Evolutionary conservation across 345 rosid genomes (phyloP).

Genomic region (Sonneratia alba): DNA sequence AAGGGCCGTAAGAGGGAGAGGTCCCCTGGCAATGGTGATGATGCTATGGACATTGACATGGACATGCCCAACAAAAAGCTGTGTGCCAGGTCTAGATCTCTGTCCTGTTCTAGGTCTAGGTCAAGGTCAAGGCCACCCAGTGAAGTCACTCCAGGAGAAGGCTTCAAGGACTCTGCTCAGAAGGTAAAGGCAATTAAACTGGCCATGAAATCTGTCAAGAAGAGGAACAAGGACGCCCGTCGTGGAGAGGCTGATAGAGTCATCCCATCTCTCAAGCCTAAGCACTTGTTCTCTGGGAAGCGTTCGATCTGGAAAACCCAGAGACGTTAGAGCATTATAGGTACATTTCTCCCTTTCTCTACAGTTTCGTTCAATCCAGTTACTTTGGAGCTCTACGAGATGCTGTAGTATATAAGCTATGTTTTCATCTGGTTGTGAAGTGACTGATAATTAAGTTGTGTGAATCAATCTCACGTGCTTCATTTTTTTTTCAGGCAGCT

Average conservation of each 20-base stretch:
- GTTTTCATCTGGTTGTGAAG: too few relatives aligned
- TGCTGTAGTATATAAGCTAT: not conserved
- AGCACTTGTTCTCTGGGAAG: conserved; percentile 64
- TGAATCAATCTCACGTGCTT: not conserved
- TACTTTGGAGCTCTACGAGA: not conserved
- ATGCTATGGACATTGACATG: conserved; percentile 12
- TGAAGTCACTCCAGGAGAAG: conserved; percentile 84
- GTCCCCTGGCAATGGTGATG: conserved; percentile 33
- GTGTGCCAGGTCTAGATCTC: too few relatives aligned
- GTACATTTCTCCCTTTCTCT: not conserved
- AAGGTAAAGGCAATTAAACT: conserved; percentile 42
- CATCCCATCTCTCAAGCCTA: conserved; percentile 54
- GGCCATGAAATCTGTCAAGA: conserved; percentile 40
- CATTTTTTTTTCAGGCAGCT: not conserved
- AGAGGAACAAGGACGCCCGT: conserved; percentile 79
- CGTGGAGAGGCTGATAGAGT: conserved; percentile 80
- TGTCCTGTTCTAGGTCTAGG: too few relatives aligned
- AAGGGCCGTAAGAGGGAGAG: conserved; percentile 72
- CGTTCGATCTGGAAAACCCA: conserved; percentile 66
- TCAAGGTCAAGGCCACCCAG: conserved; percentile 35
- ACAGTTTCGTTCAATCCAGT: not conserved
- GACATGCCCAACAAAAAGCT: too few relatives aligned
- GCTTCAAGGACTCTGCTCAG: conserved; percentile 70
- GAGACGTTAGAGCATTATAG: conserved; percentile 8
- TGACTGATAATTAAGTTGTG: not conserved